These are phyloP conservation scores for Conoideocrella luteorostrata DNA, from an alignment of 2,329 filamentous ascomycete genomes.

Conservation along the genomic window DNA sequence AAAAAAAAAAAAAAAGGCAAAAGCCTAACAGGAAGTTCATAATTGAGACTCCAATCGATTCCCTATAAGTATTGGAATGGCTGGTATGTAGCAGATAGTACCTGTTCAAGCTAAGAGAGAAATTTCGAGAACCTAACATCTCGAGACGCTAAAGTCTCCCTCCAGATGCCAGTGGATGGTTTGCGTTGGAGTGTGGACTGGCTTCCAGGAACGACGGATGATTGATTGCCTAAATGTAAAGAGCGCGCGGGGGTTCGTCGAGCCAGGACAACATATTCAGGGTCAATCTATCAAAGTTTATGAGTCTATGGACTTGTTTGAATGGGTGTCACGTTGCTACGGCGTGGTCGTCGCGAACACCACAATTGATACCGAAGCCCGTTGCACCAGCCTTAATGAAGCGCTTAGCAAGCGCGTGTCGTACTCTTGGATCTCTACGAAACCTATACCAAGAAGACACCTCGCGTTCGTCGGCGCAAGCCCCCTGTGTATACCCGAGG, in stretches of 20 bases:
- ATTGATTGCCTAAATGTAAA: neutral
- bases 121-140: too few relatives aligned
- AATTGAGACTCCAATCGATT: too few relatives aligned
- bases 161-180: too few relatives aligned
- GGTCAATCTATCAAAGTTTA: neutral
- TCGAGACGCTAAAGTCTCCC: too few relatives aligned
- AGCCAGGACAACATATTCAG: neutral
- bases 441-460: neutral
- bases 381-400: too few relatives aligned
- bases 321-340: neutral
- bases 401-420: neutral
- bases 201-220: neutral
- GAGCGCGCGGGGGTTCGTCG: neutral
- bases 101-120: too few relatives aligned
- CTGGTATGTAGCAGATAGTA: too few relatives aligned
- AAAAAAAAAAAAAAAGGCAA: too few relatives aligned
- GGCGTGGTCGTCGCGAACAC: neutral
- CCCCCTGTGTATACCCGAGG: neutral
- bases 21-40: too few relatives aligned
- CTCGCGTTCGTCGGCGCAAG: neutral
- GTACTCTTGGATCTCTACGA: neutral
- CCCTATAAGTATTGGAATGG: too few relatives aligned
- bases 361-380: too few relatives aligned
- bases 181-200: too few relatives aligned
- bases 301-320: neutral